Evolutionary conservation across 768 basidiomycete genomes (phyloP), one percentile per base, ranked within the genome.

Genomic region (Kwoniella pini): DNA sequence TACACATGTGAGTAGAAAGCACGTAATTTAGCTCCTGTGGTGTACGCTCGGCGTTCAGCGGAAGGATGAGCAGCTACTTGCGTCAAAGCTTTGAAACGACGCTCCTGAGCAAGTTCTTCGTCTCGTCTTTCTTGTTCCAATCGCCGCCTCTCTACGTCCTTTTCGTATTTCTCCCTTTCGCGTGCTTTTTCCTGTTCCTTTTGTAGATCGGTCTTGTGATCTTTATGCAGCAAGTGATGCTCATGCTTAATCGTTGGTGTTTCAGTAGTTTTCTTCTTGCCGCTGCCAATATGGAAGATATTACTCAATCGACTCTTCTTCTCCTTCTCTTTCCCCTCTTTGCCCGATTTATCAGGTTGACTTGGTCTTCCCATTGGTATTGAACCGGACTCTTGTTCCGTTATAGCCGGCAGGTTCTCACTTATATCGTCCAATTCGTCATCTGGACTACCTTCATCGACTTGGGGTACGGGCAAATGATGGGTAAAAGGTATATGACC

Each of bases 401-500:
- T 26, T 2, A 44, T 50, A 24, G 54, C 21, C 13, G 59, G 43
- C 2, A 46, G 31, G 13, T 17, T 38, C 12, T 53, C 51, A 4
- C 30, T 26, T 13, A 53, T 27, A 13, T 57, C 36, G 28, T 59
- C 66, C 10, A 57, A 31, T 21, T 43, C 61, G 1, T 54, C 60
- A 6, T 49, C 57, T n/a, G 43, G 43, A 11, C 64, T 65, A 12
- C 62, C 65, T 21, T 65, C 67, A 2, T 67, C 60, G 1, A 56
- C 58, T 15, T 22, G 24, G 6, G 53, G 40, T 22, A 52, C 54
- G 13, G 69, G 62, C 10, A 71, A 54, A 55, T 71, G 70, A 46
- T 75, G 73, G 2, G 73, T 75, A 58, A 72, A 75, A n/a, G 73
- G 71, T 12, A 75, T 45, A 62, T 74, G 73, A 12, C 73, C 72